Evolutionary conservation across 371 early-diverging fungal genomes (phyloP).

Genomic region (Mortierella sp.): DNA sequence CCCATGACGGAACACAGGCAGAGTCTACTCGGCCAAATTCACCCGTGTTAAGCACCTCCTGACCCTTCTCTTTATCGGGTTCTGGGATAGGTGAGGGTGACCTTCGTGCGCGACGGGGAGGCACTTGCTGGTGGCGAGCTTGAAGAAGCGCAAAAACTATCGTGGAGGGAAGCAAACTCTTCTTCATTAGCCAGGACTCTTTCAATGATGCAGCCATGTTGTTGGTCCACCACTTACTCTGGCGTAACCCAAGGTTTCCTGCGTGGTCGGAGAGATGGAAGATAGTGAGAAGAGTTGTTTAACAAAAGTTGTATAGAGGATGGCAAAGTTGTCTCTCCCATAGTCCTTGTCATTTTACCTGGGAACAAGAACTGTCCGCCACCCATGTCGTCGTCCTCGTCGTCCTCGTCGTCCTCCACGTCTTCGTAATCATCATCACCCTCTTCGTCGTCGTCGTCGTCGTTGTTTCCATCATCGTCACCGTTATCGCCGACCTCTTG

Average conservation of each 20-base stretch:
- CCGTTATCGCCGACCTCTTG: slow-evolving; percentile 12
- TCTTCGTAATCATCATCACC: slow-evolving; percentile 10
- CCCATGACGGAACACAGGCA: slow-evolving; percentile 14
- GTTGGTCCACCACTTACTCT: no score
- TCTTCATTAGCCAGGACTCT: no score
- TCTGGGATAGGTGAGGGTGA: slow-evolving; percentile 36
- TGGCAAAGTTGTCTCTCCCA: not conserved
- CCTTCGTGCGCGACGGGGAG: slow-evolving; percentile 6
- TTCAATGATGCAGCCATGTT: no score
- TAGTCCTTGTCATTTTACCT: slow-evolving; percentile 20
- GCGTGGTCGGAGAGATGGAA: no score
- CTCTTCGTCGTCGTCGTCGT: slow-evolving; percentile 8
- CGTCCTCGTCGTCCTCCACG: slow-evolving; percentile 12
- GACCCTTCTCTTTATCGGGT: slow-evolving; percentile 33
- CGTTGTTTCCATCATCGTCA: slow-evolving; percentile 11
- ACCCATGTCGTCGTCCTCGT: slow-evolving; percentile 5
- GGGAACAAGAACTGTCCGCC: no score
- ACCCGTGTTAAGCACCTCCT: slow-evolving; percentile 38
- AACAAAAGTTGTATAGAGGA: no score
- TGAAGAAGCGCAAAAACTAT: not conserved
- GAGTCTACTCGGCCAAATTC: slow-evolving; percentile 48
- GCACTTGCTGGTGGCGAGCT: not conserved
- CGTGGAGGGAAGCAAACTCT: not conserved
- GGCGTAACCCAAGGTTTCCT: no score
- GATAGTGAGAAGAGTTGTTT: no score